A percentile compares a stretch with the other conserved stretches of the same genome.
Conservation (phyloP, 768 basidiomycete species). For the Neoboletus brunneissimus region DNA sequence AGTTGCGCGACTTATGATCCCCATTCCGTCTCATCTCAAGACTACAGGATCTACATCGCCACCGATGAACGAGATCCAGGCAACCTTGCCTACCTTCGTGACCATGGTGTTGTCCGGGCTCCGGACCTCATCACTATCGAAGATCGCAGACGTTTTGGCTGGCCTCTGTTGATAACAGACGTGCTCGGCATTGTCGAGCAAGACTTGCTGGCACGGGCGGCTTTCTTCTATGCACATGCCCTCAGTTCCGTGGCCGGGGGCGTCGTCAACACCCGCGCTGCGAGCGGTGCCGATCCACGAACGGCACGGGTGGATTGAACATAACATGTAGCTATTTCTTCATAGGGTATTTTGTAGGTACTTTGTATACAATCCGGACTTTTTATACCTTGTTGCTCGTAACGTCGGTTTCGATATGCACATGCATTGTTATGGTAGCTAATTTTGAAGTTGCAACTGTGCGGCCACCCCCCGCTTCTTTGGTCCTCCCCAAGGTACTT, state of each 20-base stretch:
- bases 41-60: conserved; percentile 34
- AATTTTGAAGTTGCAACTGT: background rate
- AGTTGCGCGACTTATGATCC: background rate
- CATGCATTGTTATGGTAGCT: background rate
- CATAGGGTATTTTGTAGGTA: background rate
- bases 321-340: background rate
- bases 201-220: conserved; percentile 35
- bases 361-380: background rate
- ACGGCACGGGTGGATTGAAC: conserved; percentile 37
- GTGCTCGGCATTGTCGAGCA: conserved; percentile 45
- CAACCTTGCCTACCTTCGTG: conserved; percentile 33
- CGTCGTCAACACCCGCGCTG: conserved; percentile 41
- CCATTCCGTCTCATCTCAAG: conserved; percentile 2
- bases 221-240: conserved; percentile 43
- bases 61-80: conserved; percentile 43
- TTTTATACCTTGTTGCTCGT: background rate
- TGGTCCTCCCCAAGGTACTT: background rate
- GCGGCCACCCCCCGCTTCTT: background rate
- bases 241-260: conserved; percentile 43
- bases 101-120: conserved; percentile 38
- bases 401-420: background rate
- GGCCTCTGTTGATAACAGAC: conserved; percentile 43
- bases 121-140: conserved; percentile 42
- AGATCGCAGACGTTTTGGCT: conserved; percentile 41
- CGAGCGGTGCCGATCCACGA: conserved; percentile 38